Evolutionary conservation across 805 yeast genomes (phyloP).

Genomic region (Yarrowia divulgata): DNA sequence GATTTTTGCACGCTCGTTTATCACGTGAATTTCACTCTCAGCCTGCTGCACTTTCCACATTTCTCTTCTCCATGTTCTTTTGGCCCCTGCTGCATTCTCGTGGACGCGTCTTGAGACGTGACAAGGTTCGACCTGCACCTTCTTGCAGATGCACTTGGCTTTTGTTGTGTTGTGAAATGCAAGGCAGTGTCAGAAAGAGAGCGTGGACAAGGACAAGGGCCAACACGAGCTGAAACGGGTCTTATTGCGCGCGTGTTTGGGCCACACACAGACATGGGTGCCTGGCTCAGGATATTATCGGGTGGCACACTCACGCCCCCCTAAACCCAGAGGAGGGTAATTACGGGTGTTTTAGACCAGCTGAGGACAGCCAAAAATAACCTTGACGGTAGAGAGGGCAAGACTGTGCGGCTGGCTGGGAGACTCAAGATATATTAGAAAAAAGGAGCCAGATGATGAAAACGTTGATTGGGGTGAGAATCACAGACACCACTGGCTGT

Average conservation of each 20-base stretch:
- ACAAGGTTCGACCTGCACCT: slow-evolving; percentile 16
- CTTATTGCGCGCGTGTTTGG: neutral
- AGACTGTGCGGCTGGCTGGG: neutral
- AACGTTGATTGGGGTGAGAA: no score
- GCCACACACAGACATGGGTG: neutral
- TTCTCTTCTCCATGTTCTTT: no score
- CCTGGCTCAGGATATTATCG: neutral
- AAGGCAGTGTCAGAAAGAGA: slow-evolving; percentile 20
- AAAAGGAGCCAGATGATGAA: no score
- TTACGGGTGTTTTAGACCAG: neutral
- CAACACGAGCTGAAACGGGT: slow-evolving; percentile 22
- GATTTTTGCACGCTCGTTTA: neutral
- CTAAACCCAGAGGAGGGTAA: no score
- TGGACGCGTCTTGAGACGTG: slow-evolving; percentile 30
- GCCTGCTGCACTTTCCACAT: no score
- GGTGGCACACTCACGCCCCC: no score
- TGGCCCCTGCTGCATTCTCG: slow-evolving; percentile 1
- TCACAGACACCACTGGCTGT: no score
- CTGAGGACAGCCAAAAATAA: neutral
- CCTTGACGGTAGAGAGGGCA: neutral
- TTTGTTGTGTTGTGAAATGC: slow-evolving; percentile 15
- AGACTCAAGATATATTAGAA: no score
- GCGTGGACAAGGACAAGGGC: slow-evolving; percentile 2
- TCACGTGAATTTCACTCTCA: neutral
- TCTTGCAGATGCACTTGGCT: neutral